A percentile compares a stretch with the other conserved stretches of the same genome.
Conservation (phyloP, 1,284 basidiomycete species). For the Trichosporon faecale region DNA sequence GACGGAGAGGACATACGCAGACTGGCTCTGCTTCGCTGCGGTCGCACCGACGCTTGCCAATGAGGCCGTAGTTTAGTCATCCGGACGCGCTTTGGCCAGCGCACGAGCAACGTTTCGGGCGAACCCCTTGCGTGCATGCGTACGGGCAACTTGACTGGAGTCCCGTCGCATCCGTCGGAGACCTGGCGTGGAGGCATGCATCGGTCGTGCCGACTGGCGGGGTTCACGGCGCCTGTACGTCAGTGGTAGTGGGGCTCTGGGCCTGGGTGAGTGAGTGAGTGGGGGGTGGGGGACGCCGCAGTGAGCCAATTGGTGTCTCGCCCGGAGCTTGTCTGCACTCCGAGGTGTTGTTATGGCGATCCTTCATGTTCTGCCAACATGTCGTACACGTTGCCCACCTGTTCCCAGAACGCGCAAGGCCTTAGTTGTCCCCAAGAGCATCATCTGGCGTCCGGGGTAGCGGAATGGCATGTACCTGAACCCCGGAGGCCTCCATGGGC, state of each 20-base stretch:
- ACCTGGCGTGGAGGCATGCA: background rate
- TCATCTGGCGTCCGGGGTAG: conserved; percentile 8
- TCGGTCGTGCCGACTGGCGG: background rate
- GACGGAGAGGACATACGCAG: conserved; percentile 7
- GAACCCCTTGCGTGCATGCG: background rate
- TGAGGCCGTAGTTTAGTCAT: background rate
- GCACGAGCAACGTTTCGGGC: background rate
- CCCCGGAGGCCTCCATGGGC: conserved; percentile 9
- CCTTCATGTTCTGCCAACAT: background rate
- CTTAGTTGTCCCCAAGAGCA: background rate
- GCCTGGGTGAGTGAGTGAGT: background rate
- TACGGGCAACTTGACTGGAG: background rate
- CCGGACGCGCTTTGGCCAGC: background rate
- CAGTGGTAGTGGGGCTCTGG: background rate
- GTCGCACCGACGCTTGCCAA: background rate
- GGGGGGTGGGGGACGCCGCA: background rate
- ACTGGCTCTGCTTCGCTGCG: background rate
- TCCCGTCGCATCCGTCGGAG: background rate
- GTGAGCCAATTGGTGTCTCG: background rate
- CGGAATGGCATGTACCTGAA: background rate
- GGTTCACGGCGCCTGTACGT: background rate
- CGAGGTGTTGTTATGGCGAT: background rate
- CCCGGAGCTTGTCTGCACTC: background rate
- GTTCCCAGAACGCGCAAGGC: background rate
- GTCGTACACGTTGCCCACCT: background rate